Base-by-base conservation (phyloP, 805 yeast genomes). In the Saccharomycopsis capsularis region DNA sequence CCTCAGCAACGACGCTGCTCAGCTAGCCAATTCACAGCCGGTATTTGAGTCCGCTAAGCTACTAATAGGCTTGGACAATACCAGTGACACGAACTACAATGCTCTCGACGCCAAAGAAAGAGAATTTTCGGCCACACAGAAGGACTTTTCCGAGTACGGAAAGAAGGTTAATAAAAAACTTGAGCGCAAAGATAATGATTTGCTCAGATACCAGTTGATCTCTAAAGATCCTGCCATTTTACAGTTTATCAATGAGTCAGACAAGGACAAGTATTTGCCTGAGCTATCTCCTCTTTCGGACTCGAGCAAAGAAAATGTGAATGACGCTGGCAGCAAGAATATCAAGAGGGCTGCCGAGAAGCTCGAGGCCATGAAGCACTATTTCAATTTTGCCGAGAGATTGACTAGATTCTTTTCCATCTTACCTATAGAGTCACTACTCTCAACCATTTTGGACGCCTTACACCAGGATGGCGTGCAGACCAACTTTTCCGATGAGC, bases 371-470 rank as follows among this genome's bases (percentile, higher is more conserved):
- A 38, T 62, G 58, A 27, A 47, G 18, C 24, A 48, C 24, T 52
- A 36, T 39, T 53, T 57, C 43, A 59, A 63, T 15, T 66, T 71
- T 30, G 67, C 71, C 1, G 72, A 70, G 30, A 65, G 75, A 48
- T 58, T 79, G 41, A 79, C 82, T 1, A 63, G 78, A 40, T 78
- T 78, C 56, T 77, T 74, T 57, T 72, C 79, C 0, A 59, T 63
- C 9, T 57, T 67, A 1, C 70, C 78, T 2, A 48, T 74, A 21
- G 76, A 73, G 45, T 60, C 68, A 7, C 58, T 78, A 15, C 44
- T 75, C 3, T 64, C 75, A 2, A 62, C 68, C 1, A 44, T 78
- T 1, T 53, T 68, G 13, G 70, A 72, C 19, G 63, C 78, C 0
- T 58, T 78, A 35, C 65, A 66, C 47, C 64, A 68, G 40, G 56